Evolutionary conservation across 2,329 filamentous ascomycete genomes (phyloP).

Genomic region (Cryphonectria naterciae): DNA sequence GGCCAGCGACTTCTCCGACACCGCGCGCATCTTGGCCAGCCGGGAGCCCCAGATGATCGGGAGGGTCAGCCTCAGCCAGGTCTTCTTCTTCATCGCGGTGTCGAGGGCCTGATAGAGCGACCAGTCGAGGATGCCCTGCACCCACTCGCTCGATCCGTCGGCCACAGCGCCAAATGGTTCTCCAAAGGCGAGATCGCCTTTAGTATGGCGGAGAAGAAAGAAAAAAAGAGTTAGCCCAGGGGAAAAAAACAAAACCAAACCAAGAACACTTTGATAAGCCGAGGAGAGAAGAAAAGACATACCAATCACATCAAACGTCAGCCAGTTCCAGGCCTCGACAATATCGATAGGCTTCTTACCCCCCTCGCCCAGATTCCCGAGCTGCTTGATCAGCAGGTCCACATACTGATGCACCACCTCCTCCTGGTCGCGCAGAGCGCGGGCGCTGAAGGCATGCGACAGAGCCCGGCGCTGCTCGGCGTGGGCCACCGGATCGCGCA

Average conservation of each 20-base stretch:
- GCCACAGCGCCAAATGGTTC: constrained; percentile 30
- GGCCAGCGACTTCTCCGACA: neutral
- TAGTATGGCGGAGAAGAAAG: constrained; percentile 25
- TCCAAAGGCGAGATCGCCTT: constrained; percentile 33
- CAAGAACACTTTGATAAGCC: too few species aligned
- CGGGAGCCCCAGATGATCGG: constrained; percentile 5
- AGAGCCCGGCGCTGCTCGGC: constrained; percentile 35
- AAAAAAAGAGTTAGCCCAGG: neutral
- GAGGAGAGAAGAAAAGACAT: neutral
- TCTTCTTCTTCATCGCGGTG: neutral
- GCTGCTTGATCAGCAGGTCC: constrained; percentile 36
- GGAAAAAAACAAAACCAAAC: neutral
- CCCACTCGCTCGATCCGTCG: constrained; percentile 20
- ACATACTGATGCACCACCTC: constrained; percentile 37
- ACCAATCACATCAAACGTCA: constrained; percentile 40
- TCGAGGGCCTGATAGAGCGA: neutral
- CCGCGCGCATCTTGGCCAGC: neutral
- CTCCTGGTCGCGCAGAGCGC: constrained; percentile 37
- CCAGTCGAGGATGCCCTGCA: constrained; percentile 19
- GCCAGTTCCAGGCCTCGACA: constrained; percentile 34
- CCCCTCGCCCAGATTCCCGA: constrained; percentile 26
- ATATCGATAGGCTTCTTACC: constrained; percentile 30
- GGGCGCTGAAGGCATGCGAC: constrained; percentile 35
- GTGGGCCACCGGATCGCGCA: constrained; percentile 36
- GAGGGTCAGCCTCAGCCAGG: neutral